A percentile compares a stretch with the other conserved stretches of the same genome.
phyloP scores from a whole-genome alignment of 1,284 basidiomycete species.

The Cutaneotrichosporon sp. region DNA sequence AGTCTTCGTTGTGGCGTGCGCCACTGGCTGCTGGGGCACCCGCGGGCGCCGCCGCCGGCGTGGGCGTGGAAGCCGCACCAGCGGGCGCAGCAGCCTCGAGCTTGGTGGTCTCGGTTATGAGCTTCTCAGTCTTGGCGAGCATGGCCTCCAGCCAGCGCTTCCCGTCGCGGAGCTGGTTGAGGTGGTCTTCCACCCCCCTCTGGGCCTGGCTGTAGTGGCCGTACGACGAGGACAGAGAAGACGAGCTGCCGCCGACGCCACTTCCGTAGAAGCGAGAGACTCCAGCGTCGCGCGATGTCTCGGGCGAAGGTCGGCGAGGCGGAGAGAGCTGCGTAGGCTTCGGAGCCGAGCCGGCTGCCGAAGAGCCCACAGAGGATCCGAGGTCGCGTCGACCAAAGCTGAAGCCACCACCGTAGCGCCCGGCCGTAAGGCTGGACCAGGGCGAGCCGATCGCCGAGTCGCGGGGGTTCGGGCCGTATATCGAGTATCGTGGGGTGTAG shows the following conservation, averaged over 20 bases:
- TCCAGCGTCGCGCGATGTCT: conserved; percentile 26
- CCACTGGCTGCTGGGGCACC: conserved; percentile 5
- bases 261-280: conserved; percentile 22
- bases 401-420: conserved; percentile 30
- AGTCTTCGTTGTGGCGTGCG: conserved; percentile 26
- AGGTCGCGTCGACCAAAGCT: conserved; percentile 37
- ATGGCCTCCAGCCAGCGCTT: conserved; percentile 52
- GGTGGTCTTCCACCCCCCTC: conserved; percentile 50
- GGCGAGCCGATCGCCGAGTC: conserved; percentile 32
- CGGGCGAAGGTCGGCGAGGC: conserved; percentile 39
- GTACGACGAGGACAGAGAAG: conserved; percentile 17
- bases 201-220: conserved; percentile 44
- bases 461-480: conserved; percentile 46
- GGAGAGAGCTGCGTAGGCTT: conserved; percentile 25
- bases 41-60: conserved; percentile 6
- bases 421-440: conserved; percentile 31
- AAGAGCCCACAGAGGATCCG: not conserved
- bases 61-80: not conserved
- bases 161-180: conserved; percentile 52
- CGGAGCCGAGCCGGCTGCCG: conserved; percentile 21
- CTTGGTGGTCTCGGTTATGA: conserved; percentile 48
- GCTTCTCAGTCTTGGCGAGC: conserved; percentile 50
- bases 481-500: conserved; percentile 37
- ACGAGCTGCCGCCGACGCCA: conserved; percentile 2
- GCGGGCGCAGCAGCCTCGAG: conserved; percentile 19